Percentiles rank a stretch among this genome's conserved stretches.
Evolutionary conservation across 106 monocot species (phyloP).

Genomic region (Allium cepa): DNA sequence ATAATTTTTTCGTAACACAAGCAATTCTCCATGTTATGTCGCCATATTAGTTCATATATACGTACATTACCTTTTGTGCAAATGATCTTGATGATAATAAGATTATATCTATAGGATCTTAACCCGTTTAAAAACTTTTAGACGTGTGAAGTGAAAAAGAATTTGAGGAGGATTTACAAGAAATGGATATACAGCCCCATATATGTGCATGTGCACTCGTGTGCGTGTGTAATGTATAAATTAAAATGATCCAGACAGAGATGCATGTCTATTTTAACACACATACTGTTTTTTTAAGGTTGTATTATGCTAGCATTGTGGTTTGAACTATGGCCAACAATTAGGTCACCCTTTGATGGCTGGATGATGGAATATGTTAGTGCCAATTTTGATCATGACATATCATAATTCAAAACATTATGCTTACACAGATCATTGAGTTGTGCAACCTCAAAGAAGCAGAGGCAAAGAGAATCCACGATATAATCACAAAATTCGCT

Average conservation of each 20-base stretch:
- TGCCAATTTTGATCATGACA: constrained; percentile 62
- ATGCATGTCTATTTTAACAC: constrained; percentile 27
- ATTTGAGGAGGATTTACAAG: too few species aligned
- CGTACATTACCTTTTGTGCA: too few species aligned
- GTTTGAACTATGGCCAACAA: constrained; percentile 29
- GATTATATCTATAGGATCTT: too few species aligned
- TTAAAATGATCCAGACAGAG: constrained; percentile 36
- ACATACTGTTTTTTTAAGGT: constrained; percentile 39
- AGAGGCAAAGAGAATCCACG: constrained; percentile 26
- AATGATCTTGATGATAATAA: too few species aligned
- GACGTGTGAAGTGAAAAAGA: too few species aligned
- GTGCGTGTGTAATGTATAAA: neutral
- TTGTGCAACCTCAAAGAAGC: constrained; percentile 40
- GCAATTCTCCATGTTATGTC: too few species aligned
- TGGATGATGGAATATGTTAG: constrained; percentile 51
- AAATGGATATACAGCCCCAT: constrained; percentile 17
- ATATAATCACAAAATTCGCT: constrained; percentile 32
- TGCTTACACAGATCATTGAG: constrained; percentile 30
- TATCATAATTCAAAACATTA: constrained; percentile 57
- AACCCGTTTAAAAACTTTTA: too few species aligned
- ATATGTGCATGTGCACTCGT: neutral
- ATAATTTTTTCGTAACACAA: too few species aligned
- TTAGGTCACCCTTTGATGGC: constrained; percentile 27
- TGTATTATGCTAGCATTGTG: constrained; percentile 34
- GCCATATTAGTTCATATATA: too few species aligned